Conservation (phyloP, 176 grass and related monocot species). For the Rhipidocladum racemiflorum region DNA sequence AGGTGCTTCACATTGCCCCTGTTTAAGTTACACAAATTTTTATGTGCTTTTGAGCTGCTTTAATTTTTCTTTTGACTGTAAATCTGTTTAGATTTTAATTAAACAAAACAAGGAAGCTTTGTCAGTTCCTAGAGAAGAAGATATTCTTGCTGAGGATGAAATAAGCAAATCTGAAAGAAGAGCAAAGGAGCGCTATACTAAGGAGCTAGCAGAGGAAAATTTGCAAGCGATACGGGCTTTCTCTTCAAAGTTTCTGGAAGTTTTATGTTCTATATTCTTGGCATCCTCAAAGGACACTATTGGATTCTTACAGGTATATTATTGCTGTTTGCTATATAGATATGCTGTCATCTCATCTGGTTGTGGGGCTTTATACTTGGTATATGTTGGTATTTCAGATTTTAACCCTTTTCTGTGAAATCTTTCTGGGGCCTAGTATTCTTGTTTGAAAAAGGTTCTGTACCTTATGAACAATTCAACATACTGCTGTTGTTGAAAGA, state of each 20-base stretch:
- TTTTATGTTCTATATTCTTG: slow-evolving; percentile 82
- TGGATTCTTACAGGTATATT: slow-evolving; percentile 75
- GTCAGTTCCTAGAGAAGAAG: slow-evolving; percentile 41
- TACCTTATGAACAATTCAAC: background rate
- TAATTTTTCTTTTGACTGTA: slow-evolving; percentile 21
- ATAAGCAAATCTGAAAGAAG: slow-evolving; percentile 67
- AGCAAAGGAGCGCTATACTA: slow-evolving; percentile 57
- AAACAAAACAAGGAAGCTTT: slow-evolving; percentile 79
- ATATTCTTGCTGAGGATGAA: slow-evolving; percentile 48
- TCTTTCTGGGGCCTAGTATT: background rate
- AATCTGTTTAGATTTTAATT: slow-evolving; percentile 67
- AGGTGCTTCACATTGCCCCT: slow-evolving; percentile 48
- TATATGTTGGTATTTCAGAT: background rate
- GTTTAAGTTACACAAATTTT: slow-evolving; percentile 19
- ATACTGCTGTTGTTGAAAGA: slow-evolving; percentile 8
- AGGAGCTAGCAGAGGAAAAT: slow-evolving; percentile 70
- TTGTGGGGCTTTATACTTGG: background rate
- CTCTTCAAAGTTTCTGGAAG: slow-evolving; percentile 66
- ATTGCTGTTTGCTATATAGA: slow-evolving; percentile 23
- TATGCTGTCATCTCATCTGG: background rate
- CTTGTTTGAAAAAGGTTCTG: slow-evolving; percentile 6
- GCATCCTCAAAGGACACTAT: slow-evolving; percentile 52
- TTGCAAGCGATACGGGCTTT: slow-evolving; percentile 67
- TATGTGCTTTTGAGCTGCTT: slow-evolving; percentile 16
- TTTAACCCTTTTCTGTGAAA: background rate